Conservation (phyloP, 2,329 filamentous ascomycete genomes). For the Penicillium sp. region DNA sequence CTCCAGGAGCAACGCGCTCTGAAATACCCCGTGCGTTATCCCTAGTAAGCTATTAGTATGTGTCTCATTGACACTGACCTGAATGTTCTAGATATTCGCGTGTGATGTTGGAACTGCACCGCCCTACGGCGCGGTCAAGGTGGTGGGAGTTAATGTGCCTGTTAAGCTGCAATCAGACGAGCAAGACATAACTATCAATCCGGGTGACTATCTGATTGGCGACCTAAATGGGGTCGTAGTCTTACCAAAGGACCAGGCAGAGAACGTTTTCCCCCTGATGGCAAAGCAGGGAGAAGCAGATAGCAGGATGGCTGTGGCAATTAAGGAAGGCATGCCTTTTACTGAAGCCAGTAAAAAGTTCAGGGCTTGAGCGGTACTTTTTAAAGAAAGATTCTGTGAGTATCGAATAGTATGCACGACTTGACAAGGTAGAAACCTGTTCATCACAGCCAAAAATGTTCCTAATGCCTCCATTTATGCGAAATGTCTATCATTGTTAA, state of each 20-base stretch:
- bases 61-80: background rate
- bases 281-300: background rate
- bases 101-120: slow-evolving; percentile 29
- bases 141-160: slow-evolving; percentile 32
- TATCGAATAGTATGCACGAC: too few species aligned
- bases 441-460: too few species aligned
- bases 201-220: slow-evolving; percentile 34
- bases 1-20: slow-evolving; percentile 30
- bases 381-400: background rate
- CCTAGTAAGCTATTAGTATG: background rate
- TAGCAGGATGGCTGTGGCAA: background rate
- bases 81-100: slow-evolving; percentile 28
- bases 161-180: slow-evolving; percentile 26
- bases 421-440: too few species aligned
- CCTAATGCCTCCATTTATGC: too few species aligned
- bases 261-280: background rate
- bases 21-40: slow-evolving; percentile 6
- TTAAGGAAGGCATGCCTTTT: background rate
- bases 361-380: background rate
- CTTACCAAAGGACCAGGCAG: slow-evolving; percentile 16
- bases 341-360: background rate
- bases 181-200: slow-evolving; percentile 25
- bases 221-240: slow-evolving; percentile 24
- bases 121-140: slow-evolving; percentile 32
- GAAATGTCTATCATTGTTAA: too few species aligned